Conservation (phyloP, 495 filamentous ascomycete species). For the Pyronema omphalodes region DNA sequence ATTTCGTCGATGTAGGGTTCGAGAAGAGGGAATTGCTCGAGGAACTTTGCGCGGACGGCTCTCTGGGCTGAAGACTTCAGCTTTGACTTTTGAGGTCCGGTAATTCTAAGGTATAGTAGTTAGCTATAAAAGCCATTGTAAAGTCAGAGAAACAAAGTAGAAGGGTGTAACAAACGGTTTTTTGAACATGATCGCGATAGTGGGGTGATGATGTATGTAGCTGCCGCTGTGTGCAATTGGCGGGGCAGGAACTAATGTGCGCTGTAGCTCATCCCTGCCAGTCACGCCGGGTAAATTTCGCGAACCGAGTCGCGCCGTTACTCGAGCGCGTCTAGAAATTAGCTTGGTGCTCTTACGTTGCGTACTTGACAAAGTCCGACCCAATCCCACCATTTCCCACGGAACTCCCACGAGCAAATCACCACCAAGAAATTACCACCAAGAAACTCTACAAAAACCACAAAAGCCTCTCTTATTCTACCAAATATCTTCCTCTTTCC, state of each 20-base stretch:
- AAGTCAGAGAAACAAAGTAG: background rate
- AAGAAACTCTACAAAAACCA: background rate
- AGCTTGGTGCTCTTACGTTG: too few species aligned
- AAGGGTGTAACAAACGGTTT: slow-evolving; percentile 47
- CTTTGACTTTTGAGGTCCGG: slow-evolving; percentile 69
- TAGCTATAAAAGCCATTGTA: slow-evolving; percentile 3
- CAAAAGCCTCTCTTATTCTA: background rate
- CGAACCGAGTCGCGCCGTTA: background rate
- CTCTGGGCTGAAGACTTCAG: slow-evolving; percentile 94
- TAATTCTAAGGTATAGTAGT: slow-evolving; percentile 35
- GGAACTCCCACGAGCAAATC: too few species aligned
- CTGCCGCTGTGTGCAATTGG: background rate
- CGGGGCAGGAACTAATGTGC: background rate
- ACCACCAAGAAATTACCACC: background rate
- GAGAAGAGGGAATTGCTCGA: slow-evolving; percentile 71
- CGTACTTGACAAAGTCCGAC: too few species aligned
- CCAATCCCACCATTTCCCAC: too few species aligned
- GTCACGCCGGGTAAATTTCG: slow-evolving; percentile 1
- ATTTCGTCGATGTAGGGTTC: slow-evolving; percentile 84
- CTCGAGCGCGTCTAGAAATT: background rate
- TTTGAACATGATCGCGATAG: slow-evolving; percentile 54
- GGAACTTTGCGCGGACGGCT: slow-evolving; percentile 57
- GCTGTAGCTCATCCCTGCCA: background rate
- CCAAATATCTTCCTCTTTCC: too few species aligned
- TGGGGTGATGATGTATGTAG: background rate